These are phyloP conservation scores for Hyaloscypha hepaticicola DNA, from an alignment of 495 filamentous ascomycete genomes.

Conservation along the genomic window DNA sequence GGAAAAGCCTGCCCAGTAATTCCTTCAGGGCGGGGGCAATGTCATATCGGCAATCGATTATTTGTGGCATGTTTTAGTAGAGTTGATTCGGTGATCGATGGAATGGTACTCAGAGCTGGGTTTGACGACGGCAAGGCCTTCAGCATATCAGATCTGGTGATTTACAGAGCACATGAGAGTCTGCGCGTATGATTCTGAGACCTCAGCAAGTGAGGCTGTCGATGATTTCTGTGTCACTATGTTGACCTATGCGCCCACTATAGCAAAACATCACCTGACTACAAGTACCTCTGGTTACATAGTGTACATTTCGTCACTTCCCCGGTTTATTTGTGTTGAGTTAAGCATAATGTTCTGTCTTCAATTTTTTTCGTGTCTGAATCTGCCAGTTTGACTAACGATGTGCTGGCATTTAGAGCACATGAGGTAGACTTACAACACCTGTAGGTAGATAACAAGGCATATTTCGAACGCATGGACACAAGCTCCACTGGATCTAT, in stretches of 20 bases:
- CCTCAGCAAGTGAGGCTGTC: slow-evolving; percentile 2
- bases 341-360: too few species aligned
- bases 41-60: slow-evolving; percentile 9
- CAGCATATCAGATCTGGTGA: neutral
- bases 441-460: neutral
- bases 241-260: neutral
- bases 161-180: neutral
- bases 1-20: slow-evolving; percentile 14
- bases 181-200: neutral
- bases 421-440: neutral
- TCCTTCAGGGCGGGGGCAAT: neutral
- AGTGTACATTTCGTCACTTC: neutral
- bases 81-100: neutral
- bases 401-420: neutral
- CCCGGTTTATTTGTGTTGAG: too few species aligned
- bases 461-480: neutral
- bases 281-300: neutral
- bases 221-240: neutral
- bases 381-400: neutral
- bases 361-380: neutral
- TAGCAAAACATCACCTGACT: slow-evolving; percentile 5
- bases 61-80: neutral
- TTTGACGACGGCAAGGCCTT: neutral
- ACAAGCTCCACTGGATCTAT: neutral
- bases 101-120: neutral